phyloP scores from a whole-genome alignment of 768 basidiomycete species.

The Serendipita sp. region DNA sequence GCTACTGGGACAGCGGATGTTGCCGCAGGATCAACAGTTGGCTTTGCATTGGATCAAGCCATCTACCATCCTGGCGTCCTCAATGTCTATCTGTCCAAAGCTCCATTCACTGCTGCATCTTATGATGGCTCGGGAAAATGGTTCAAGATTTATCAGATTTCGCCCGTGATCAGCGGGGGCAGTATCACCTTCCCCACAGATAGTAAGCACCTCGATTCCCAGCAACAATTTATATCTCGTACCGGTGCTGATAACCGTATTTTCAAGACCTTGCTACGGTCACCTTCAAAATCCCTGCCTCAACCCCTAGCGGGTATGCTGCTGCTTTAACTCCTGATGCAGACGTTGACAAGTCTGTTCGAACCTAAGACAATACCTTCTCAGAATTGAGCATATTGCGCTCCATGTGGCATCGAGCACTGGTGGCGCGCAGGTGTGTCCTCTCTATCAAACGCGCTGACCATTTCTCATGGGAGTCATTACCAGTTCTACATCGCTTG shows the following conservation, averaged over 20 bases:
- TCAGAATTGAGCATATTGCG: constrained; percentile 15
- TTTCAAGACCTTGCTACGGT: constrained; percentile 15
- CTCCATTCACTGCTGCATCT: constrained; percentile 10
- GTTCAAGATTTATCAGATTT: constrained; percentile 14
- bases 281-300: constrained; percentile 28
- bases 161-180: constrained; percentile 3
- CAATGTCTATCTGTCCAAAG: constrained; percentile 13
- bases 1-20: constrained; percentile 1
- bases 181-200: constrained; percentile 9
- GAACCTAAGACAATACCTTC: constrained; percentile 9
- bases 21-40: constrained; percentile 18
- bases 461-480: constrained; percentile 18
- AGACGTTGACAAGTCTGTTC: not conserved
- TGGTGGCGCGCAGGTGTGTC: constrained; percentile 12
- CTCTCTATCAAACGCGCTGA: not conserved
- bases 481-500: constrained; percentile 23
- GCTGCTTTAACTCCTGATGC: constrained; percentile 12
- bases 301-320: constrained; percentile 32
- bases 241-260: constrained; percentile 2
- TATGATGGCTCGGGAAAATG: constrained; percentile 13
- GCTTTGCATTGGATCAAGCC: constrained; percentile 15
- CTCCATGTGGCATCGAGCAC: constrained; percentile 12
- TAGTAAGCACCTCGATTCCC: no score
- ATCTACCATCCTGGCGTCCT: constrained; percentile 14
- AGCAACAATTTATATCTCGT: not conserved